Evolutionary conservation across 163 green algal species (phyloP).

Genomic region (Chloroidium sp.): DNA sequence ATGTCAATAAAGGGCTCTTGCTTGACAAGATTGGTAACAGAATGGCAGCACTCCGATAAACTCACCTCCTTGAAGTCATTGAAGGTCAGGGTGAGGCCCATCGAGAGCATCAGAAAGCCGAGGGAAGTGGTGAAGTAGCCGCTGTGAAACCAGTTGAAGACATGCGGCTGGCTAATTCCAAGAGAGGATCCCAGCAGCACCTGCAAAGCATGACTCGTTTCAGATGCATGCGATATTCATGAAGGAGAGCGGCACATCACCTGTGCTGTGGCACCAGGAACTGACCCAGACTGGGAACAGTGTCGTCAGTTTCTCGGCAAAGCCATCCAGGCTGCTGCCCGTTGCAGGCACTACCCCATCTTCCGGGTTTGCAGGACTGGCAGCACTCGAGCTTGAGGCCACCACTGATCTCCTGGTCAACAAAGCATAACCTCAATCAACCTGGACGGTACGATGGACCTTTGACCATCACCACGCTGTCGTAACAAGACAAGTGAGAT

Average conservation of each 20-base stretch:
- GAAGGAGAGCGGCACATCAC: not conserved
- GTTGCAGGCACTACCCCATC: too few species aligned
- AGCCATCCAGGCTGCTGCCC: constrained; percentile 17
- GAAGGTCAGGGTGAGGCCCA: constrained; percentile 72
- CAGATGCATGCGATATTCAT: not conserved
- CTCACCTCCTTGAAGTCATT: constrained; percentile 64
- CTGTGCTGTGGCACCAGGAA: too few species aligned
- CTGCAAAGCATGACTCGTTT: not conserved
- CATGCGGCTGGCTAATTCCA: constrained; percentile 41
- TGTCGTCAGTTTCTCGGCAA: constrained; percentile 44
- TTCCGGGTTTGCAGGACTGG: too few species aligned
- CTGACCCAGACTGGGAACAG: constrained; percentile 58
- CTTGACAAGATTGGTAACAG: not conserved
- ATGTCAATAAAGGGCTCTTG: too few species aligned
- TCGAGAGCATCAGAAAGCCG: constrained; percentile 75
- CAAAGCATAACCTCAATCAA: too few species aligned
- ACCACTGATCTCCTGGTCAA: too few species aligned
- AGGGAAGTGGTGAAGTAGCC: constrained; percentile 61
- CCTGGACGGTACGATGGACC: too few species aligned
- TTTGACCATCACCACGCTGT: too few species aligned
- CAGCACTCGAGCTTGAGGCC: too few species aligned
- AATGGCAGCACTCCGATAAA: not conserved
- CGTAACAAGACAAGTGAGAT: too few species aligned
- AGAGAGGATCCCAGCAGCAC: constrained; percentile 24
- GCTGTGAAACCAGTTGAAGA: constrained; percentile 59